Base-by-base conservation (phyloP, 2,329 filamentous ascomycete species). In the Ceratocystis colombiana region DNA sequence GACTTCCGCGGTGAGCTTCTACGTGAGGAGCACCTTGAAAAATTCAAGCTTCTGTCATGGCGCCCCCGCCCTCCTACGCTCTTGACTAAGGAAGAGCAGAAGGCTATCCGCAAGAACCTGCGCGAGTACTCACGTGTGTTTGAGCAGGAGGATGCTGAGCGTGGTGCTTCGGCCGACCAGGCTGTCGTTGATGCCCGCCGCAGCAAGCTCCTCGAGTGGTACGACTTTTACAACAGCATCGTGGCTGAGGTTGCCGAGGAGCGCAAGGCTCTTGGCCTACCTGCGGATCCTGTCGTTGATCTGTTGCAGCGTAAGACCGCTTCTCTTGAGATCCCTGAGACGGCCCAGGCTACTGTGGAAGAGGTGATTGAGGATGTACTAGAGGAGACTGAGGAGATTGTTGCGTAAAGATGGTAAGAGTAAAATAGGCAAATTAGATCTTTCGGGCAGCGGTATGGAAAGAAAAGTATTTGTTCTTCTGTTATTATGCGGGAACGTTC, bases 11-110 rank as follows among this genome's bases (percentile, higher is more conserved):
- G 94, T 70, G 87, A 89, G 72, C 84, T 88, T 65, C 85, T 99
- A 65, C 87, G 91, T 68, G 95, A 99, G 78, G 90, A 96, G 77
- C 87, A 86, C 64, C 83, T 96, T 68, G 94, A 99, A 71, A 95
- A 95, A 77, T 97, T 99, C 84, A 96, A 96, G 84, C 94, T 99
- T 77, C 90, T 92, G 78, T 77, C 89, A 69, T 99, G 94, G 94
- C 88, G 94, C 57, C 94, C 94, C 22, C 88, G 94, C 55, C 94
- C 94, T 22, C 76, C 89, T 6, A 94, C 90, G n/a, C 85, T 99
- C 69, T 88, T 99, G 67, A 87, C 84, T 76, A 96, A 96, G 79
- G 93, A 97, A 70, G 93, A 99, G 81, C 94, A 97, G 80, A 96
- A 96, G 82, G 84, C 88, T 73, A 90, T 97, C 73, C 93, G 95